phyloP scores from a whole-genome alignment of 768 basidiomycete species.

The Phylloporus rhodoxanthus region DNA sequence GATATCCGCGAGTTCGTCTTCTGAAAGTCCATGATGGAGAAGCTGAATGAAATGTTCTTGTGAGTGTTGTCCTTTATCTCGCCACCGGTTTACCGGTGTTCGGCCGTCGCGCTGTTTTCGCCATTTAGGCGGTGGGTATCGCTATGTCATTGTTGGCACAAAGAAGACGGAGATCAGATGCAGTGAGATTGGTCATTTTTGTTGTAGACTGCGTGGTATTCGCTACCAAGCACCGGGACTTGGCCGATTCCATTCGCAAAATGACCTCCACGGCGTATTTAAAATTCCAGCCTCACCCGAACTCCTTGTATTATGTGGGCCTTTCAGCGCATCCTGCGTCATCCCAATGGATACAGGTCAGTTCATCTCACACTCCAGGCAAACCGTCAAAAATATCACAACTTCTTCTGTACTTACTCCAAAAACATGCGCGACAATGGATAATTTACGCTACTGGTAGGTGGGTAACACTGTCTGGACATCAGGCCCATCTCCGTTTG shows the following conservation, averaged over 20 bases:
- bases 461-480: too few species aligned
- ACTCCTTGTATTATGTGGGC: too few species aligned
- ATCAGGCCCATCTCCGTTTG: background rate
- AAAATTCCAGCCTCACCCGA: background rate
- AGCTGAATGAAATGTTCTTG: background rate
- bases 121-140: conserved; percentile 12
- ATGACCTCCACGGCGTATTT: too few species aligned
- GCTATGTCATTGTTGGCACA: background rate
- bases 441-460: background rate
- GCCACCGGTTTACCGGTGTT: background rate
- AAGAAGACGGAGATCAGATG: background rate
- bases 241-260: too few species aligned
- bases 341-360: background rate
- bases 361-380: background rate
- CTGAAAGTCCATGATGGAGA: conserved; percentile 9
- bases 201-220: too few species aligned
- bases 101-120: conserved; percentile 15
- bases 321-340: background rate
- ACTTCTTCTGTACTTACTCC: too few species aligned
- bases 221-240: too few species aligned
- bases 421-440: background rate
- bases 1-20: conserved; percentile 18
- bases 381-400: background rate
- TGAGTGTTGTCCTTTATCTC: background rate
- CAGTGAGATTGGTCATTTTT: too few species aligned